Evolutionary conservation across 2,329 filamentous ascomycete genomes (phyloP).

Genomic region (Trichophyton equinum): DNA sequence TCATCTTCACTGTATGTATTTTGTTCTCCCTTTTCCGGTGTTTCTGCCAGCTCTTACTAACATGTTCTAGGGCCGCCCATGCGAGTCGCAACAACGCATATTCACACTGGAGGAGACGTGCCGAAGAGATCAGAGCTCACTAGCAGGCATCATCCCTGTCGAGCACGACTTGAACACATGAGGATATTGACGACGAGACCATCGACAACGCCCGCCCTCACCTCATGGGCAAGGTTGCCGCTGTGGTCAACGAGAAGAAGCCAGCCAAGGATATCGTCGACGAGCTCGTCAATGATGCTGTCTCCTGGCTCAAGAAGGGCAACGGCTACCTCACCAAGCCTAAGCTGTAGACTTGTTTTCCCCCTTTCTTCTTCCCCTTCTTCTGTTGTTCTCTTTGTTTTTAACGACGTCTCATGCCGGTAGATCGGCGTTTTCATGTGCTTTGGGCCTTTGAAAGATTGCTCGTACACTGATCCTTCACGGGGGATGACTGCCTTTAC

Average conservation of each 20-base stretch:
- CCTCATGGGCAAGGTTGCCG: conserved; percentile 94
- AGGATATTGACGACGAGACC: conserved; percentile 62
- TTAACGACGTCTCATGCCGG: neutral
- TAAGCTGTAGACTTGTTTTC: conserved; percentile 48
- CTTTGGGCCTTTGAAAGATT: neutral
- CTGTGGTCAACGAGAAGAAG: conserved; percentile 88
- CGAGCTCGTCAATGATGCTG: conserved; percentile 78
- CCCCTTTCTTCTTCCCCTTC: neutral
- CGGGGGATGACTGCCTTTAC: neutral
- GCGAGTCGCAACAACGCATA: conserved; percentile 90
- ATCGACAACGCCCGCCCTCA: conserved; percentile 85
- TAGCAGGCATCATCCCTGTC: conserved; percentile 74
- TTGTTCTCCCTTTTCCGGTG: neutral
- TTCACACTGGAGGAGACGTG: conserved; percentile 86
- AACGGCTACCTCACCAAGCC: conserved; percentile 47
- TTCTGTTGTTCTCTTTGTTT: neutral
- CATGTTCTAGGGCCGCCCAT: conserved; percentile 55
- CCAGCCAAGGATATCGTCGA: conserved; percentile 83
- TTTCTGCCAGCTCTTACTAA: neutral
- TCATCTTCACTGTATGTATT: conserved; percentile 73
- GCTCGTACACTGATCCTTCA: neutral
- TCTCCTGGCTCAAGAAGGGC: conserved; percentile 55
- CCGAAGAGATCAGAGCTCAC: conserved; percentile 84
- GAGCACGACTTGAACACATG: conserved; percentile 81
- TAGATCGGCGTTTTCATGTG: neutral